These are phyloP conservation scores for Mycena rebaudengoi DNA, from an alignment of 768 basidiomycete genomes.

Conservation along the genomic window DNA sequence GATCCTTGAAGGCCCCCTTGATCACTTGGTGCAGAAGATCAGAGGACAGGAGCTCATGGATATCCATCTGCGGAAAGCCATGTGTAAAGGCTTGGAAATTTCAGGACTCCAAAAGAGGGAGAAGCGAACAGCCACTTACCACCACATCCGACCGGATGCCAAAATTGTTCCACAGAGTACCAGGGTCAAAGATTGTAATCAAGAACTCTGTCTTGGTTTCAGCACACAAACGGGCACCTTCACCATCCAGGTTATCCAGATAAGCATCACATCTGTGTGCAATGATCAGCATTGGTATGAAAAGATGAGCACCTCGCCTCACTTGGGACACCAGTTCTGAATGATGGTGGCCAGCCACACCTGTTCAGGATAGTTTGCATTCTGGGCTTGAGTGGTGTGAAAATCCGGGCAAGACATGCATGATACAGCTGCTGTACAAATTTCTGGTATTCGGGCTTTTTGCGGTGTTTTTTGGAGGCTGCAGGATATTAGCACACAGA, in stretches of 20 bases:
- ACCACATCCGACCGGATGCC: conserved; percentile 23
- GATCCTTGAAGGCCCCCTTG: background rate
- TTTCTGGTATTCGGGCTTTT: conserved; percentile 25
- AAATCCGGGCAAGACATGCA: conserved; percentile 4
- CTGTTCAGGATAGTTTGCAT: conserved; percentile 21
- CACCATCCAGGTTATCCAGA: conserved; percentile 4
- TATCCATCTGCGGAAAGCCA: conserved; percentile 19
- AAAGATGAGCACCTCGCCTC: background rate
- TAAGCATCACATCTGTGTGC: background rate
- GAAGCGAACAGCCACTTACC: conserved; percentile 16
- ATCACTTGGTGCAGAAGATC: background rate
- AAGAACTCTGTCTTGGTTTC: background rate
- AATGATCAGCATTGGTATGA: background rate
- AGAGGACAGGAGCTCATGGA: background rate
- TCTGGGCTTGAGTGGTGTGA: conserved; percentile 14
- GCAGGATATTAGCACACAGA: no score
- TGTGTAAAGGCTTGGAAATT: conserved; percentile 28
- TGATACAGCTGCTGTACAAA: no score
- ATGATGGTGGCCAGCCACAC: background rate
- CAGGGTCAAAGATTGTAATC: conserved; percentile 8
- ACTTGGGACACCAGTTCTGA: background rate
- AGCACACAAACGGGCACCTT: background rate
- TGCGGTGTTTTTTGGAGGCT: conserved; percentile 24
- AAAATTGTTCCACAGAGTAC: conserved; percentile 23
- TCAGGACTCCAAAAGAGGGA: background rate